A percentile compares a stretch with the other conserved stretches of the same genome.
Evolutionary conservation across 257 asterid genomes (phyloP).

Genomic region (Mitragyna speciosa): DNA sequence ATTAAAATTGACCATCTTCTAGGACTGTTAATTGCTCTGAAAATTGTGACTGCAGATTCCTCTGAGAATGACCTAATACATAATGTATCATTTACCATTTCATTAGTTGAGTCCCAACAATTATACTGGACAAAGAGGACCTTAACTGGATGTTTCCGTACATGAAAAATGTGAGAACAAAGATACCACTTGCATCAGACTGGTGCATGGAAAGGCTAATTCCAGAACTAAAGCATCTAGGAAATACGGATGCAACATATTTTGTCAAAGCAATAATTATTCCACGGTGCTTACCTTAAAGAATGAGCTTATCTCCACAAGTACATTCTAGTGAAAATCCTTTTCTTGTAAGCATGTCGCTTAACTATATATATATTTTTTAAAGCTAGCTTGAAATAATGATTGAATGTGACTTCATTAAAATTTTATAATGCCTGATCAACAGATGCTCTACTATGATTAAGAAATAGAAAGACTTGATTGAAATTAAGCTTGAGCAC

Average conservation of each 20-base stretch:
- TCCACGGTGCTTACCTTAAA: background rate
- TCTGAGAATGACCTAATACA: background rate
- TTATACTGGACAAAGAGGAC: background rate
- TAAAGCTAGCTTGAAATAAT: background rate
- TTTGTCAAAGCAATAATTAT: background rate
- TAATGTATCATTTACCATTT: background rate
- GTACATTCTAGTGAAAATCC: background rate
- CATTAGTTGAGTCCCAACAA: background rate
- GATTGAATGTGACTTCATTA: background rate
- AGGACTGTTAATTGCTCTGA: background rate
- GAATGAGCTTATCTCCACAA: too few relatives aligned
- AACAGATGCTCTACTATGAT: too few relatives aligned
- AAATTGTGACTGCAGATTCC: background rate
- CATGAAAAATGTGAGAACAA: background rate
- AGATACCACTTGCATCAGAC: conserved; percentile 4
- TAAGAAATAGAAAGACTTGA: too few relatives aligned
- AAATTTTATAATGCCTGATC: too few relatives aligned
- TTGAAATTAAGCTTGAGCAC: too few relatives aligned
- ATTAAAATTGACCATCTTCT: too few relatives aligned
- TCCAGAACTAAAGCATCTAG: background rate
- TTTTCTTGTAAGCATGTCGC: background rate
- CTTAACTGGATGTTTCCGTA: background rate
- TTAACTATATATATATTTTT: too few relatives aligned
- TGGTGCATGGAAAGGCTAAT: background rate
- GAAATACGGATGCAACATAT: background rate